These are phyloP conservation scores for Sarcodon aspratus DNA, from an alignment of 768 basidiomycete species.

Conservation along the genomic window DNA sequence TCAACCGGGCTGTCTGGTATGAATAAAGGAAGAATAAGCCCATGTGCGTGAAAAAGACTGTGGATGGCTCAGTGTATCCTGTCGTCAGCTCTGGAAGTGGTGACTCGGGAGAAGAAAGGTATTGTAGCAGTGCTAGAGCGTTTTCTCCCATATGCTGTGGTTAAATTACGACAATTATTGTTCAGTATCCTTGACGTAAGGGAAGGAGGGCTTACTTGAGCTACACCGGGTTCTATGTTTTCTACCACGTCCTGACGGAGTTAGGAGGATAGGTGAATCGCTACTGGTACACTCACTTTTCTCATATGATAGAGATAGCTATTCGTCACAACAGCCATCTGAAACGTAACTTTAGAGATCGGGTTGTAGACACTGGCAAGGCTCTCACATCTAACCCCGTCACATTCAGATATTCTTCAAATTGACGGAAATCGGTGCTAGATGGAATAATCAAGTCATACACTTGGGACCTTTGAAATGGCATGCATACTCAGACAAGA, in stretches of 20 bases:
- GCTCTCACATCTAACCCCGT: conserved; percentile 77
- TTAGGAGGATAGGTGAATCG: background rate
- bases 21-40: conserved; percentile 66
- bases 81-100: conserved; percentile 54
- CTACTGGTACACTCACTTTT: conserved; percentile 34
- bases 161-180: no score
- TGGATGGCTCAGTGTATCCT: conserved; percentile 39
- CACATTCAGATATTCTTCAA: conserved; percentile 80
- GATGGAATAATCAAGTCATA: background rate
- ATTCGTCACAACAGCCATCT: conserved; percentile 89
- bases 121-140: conserved; percentile 61
- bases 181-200: background rate
- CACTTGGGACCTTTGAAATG: background rate
- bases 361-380: background rate
- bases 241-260: conserved; percentile 58
- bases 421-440: conserved; percentile 86
- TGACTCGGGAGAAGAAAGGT: conserved; percentile 60
- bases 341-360: background rate
- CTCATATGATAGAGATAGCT: conserved; percentile 93
- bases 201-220: conserved; percentile 24
- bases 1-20: conserved; percentile 52
- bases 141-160: conserved; percentile 84
- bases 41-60: conserved; percentile 70
- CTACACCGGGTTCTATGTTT: conserved; percentile 76
- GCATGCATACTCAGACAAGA: conserved; percentile 71